Evolutionary conservation across 2,329 filamentous ascomycete genomes (phyloP).

Genomic region (Daldinia sp.): DNA sequence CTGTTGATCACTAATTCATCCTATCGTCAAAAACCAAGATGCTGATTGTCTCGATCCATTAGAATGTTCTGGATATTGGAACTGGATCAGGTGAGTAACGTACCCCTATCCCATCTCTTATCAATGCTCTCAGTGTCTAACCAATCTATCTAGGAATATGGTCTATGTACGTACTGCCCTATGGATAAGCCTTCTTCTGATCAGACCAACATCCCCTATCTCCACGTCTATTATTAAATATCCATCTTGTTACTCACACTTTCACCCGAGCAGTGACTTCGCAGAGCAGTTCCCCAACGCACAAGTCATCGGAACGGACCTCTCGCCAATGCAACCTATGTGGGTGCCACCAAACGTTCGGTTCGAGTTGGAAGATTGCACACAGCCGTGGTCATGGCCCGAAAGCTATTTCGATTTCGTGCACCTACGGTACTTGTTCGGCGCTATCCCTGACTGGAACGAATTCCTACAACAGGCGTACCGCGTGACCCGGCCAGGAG

Average conservation of each 20-base stretch:
- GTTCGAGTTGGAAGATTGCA: slow-evolving; percentile 73
- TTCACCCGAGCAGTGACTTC: slow-evolving; percentile 57
- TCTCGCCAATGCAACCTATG: slow-evolving; percentile 69
- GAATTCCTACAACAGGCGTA: slow-evolving; percentile 62
- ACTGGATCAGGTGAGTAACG: slow-evolving; percentile 52
- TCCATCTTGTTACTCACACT: slow-evolving; percentile 4
- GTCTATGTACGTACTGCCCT: slow-evolving; percentile 49
- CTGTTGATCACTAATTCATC: not conserved
- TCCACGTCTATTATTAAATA: not conserved
- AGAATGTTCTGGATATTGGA: slow-evolving; percentile 54
- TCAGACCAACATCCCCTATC: not conserved
- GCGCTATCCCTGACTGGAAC: slow-evolving; percentile 57
- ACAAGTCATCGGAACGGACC: slow-evolving; percentile 65
- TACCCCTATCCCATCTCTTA: not conserved
- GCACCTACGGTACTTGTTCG: slow-evolving; percentile 66
- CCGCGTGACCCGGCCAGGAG: slow-evolving; percentile 62
- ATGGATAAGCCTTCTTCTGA: not conserved
- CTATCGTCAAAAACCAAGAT: not conserved
- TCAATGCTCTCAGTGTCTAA: slow-evolving; percentile 6
- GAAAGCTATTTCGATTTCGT: slow-evolving; percentile 66
- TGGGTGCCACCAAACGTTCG: slow-evolving; percentile 71
- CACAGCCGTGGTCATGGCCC: slow-evolving; percentile 60
- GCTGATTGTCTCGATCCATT: slow-evolving; percentile 7
- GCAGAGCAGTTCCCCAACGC: slow-evolving; percentile 59
- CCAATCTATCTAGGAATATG: slow-evolving; percentile 48